These are phyloP conservation scores for Nannizzia gypsea DNA, from an alignment of 2,329 filamentous ascomycete species.

Conservation along the genomic window DNA sequence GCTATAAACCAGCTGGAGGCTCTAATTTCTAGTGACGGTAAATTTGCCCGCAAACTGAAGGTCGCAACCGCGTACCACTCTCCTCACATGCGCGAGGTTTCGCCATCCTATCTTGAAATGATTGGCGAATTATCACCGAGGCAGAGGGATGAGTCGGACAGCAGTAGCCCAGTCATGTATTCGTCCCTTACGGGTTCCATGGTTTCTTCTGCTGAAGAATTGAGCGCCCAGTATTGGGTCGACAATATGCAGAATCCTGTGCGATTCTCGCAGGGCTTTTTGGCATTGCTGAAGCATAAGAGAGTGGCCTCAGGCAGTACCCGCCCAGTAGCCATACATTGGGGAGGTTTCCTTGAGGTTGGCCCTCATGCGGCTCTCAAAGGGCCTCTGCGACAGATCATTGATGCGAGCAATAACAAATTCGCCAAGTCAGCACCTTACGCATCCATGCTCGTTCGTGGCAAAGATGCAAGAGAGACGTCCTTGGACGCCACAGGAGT, in stretches of 20 bases:
- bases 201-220: slow-evolving; percentile 16
- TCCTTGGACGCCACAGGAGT: not conserved
- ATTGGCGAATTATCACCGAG: slow-evolving; percentile 4
- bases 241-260: slow-evolving; percentile 5
- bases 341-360: slow-evolving; percentile 15
- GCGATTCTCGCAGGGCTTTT: not conserved
- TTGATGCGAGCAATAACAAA: slow-evolving; percentile 15
- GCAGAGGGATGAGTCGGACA: slow-evolving; percentile 6
- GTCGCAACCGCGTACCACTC: slow-evolving; percentile 25
- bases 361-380: slow-evolving; percentile 14
- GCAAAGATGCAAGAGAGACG: slow-evolving; percentile 7
- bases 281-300: no score
- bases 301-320: not conserved
- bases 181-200: slow-evolving; percentile 20
- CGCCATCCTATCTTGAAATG: slow-evolving; percentile 12
- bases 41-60: slow-evolving; percentile 10
- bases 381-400: slow-evolving; percentile 5
- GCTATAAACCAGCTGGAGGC: slow-evolving; percentile 20
- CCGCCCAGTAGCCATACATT: not conserved
- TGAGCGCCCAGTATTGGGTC: slow-evolving; percentile 6
- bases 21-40: slow-evolving; percentile 16
- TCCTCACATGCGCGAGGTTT: slow-evolving; percentile 16
- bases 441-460: slow-evolving; percentile 3
- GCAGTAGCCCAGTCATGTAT: slow-evolving; percentile 16
- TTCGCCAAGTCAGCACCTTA: not conserved